Base-by-base conservation (phyloP, 225 moss, liverwort and hornwort genomes). In the Asterella californica region DNA sequence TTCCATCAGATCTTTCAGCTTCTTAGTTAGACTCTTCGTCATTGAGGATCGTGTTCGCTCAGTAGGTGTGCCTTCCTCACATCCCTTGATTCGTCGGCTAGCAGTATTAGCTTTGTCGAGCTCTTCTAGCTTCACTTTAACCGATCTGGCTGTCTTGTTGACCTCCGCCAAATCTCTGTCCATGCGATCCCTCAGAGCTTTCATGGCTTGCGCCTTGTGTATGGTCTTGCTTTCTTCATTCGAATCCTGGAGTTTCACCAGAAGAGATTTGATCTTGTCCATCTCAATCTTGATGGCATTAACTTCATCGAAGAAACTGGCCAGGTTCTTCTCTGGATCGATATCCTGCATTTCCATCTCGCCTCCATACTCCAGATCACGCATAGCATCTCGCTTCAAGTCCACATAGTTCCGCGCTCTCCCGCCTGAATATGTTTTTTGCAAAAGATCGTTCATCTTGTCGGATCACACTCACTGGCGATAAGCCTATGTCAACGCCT, bases 1-100 rank as follows among this genome's bases (percentile, higher is more conserved):
- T 60, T 87, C 87, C 87, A 87, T 84, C n/a, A 84, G 82, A 64
- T 85, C 87, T 59, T 87, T 87, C 64, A 87, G 82, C 82, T 87
- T 87, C 84, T 83, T 84, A 34, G 84, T 80, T 61, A 84, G 64
- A 76, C 80, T 84, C 33, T 83, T 85, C 42, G 82, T 87, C 18
- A 87, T 87, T 15, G 84, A 80, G n/a, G 84, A 66, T 25, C 87
- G 80, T 53, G 87, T 83, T 36, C 87, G 82, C 73, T 85, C 87
- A 15, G 82, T 85, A 8, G 87, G 81, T 8, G 87, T 82, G 63
- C 84, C 84, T 27, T 87, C 84, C 78, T 81, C 84, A 24, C 87
- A 87, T 37, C 84, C 84, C 49, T 66, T 73, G 53, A 69, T 84
- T 47, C 83, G 84, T 30, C 84, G 80, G 72, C 84, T 87, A 63